Evolutionary conservation across 805 yeast species (phyloP), one percentile per base, ranked within the genome.

Genomic region (Zygosaccharomyces rouxii): DNA sequence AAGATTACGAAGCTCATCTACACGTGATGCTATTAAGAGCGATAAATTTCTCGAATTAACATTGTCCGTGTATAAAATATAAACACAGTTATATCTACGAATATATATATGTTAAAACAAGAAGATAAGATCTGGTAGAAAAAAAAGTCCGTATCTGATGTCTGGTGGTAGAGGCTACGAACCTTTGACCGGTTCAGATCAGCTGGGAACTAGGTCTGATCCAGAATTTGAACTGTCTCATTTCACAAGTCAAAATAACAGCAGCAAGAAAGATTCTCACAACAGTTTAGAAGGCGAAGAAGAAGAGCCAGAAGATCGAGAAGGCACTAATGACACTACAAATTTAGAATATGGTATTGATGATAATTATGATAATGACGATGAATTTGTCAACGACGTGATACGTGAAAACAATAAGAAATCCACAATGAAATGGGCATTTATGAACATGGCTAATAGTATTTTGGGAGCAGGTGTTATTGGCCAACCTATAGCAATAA

Each of bases 381-480:
- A 43, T 18, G 50, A 46, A 6, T 26, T 48, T 6, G 52, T 53
- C 5, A 25, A 37, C 18, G 43, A 48, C 7, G 43, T 54, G 29
- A 31, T 50, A 14, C 43, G 51, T 13, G 67, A 66, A 7, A 58
- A 58, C n/a, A 59, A 55, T 14, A 58, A 60, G 35, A 79, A 78
- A 55, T 79, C 86, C 2, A 76, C 74, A 35, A 74, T 90, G 76
- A 78, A 77, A 49, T 85, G 85, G 88, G 97, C 97, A 4, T 89
- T 90, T 61, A 86, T 90, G 95, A 92, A 92, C 67, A 89, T 90
- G 96, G 95, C 97, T 7, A 90, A 90, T 67, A 84, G 95, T 16
- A 92, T 92, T 52, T 73, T 92, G 5, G 98, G 98, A 0, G 97
- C 98, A 0, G 98, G 98, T 6, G 87, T 92, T 46, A 88, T 92